A percentile compares a stretch with the other conserved stretches of the same genome.
Evolutionary conservation across 2,329 filamentous ascomycete species (phyloP).

Genomic region (Epichloe baconii): DNA sequence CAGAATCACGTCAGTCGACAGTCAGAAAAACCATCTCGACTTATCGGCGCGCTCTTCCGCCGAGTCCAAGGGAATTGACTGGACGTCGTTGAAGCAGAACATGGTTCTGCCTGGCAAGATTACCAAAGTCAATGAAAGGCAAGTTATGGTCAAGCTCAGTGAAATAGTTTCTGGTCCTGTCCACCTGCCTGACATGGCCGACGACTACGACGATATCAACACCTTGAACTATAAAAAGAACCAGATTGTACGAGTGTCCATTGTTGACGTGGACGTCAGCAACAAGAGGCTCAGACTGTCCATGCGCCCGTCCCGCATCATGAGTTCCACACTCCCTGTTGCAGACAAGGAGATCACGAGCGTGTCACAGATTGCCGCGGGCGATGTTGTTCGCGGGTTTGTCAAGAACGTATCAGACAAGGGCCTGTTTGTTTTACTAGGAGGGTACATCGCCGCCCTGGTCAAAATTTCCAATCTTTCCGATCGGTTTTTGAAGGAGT

Average conservation of each 20-base stretch:
- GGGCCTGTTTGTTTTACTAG: slow-evolving; percentile 75
- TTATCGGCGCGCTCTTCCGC: slow-evolving; percentile 61
- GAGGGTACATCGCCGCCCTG: slow-evolving; percentile 67
- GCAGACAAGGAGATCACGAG: slow-evolving; percentile 68
- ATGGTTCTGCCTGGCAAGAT: slow-evolving; percentile 74
- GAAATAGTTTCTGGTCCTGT: slow-evolving; percentile 69
- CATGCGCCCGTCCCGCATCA: slow-evolving; percentile 70
- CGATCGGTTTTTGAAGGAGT: slow-evolving; percentile 85
- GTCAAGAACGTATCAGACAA: slow-evolving; percentile 82
- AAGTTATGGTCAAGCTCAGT: slow-evolving; percentile 74
- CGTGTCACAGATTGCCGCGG: slow-evolving; percentile 56
- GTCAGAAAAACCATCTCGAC: slow-evolving; percentile 62
- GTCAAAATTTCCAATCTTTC: slow-evolving; percentile 82
- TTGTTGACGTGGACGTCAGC: slow-evolving; percentile 63
- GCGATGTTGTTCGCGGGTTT: slow-evolving; percentile 79
- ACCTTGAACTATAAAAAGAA: slow-evolving; percentile 67
- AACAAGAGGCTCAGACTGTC: slow-evolving; percentile 82
- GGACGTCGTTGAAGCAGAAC: slow-evolving; percentile 61
- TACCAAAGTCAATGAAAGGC: slow-evolving; percentile 73
- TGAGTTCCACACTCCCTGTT: slow-evolving; percentile 72
- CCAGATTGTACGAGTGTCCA: slow-evolving; percentile 75
- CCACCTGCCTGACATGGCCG: slow-evolving; percentile 68
- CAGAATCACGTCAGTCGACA: slow-evolving; percentile 62
- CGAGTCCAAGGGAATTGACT: slow-evolving; percentile 37
- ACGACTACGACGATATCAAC: slow-evolving; percentile 74